Conservation (phyloP, 208 protist species). For the Leishmania guyanensis region DNA sequence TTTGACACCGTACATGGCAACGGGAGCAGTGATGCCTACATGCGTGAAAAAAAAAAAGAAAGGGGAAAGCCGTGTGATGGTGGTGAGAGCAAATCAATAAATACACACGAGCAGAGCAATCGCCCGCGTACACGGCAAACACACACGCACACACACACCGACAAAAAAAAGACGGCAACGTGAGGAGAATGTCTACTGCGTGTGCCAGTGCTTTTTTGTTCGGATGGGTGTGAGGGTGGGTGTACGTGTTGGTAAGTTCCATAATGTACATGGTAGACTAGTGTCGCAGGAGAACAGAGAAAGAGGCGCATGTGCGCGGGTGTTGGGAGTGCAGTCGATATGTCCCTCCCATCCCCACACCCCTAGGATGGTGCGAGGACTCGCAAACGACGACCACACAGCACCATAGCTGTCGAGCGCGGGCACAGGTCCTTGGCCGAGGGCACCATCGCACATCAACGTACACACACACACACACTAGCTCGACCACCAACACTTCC, state of each 20-base stretch:
- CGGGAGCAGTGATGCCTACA: not conserved
- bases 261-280: not conserved
- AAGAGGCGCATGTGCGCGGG: not conserved
- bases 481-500: not conserved
- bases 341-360: not conserved
- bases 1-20: not conserved
- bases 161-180: not conserved
- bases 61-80: not conserved
- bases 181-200: not conserved
- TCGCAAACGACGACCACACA: not conserved
- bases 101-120: not conserved
- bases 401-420: not conserved
- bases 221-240: not conserved
- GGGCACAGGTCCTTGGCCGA: not conserved
- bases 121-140: not conserved
- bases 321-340: not conserved
- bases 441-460: not conserved
- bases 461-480: not conserved
- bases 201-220: no score
- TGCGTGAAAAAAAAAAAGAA: constrained; percentile 14
- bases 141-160: not conserved
- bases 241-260: not conserved
- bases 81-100: not conserved
- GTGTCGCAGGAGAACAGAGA: not conserved
- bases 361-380: not conserved